Percentiles rank a stretch among this genome's conserved stretches.
Evolutionary conservation across 805 yeast species (phyloP).

Genomic region (Nakazawaea wyomingensis): DNA sequence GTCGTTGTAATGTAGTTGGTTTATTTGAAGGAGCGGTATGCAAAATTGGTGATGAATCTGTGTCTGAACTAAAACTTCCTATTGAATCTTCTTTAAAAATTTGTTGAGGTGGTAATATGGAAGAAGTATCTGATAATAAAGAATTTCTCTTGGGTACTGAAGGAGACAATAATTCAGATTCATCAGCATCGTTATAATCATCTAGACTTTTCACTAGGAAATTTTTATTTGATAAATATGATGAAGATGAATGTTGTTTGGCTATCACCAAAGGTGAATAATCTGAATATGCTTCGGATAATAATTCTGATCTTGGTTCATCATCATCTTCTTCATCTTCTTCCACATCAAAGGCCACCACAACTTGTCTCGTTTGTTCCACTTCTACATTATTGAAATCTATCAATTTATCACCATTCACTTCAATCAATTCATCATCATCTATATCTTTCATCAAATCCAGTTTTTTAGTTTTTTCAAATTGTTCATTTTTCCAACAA

Average conservation of each 20-base stretch:
- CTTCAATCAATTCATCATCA: slow-evolving; percentile 1
- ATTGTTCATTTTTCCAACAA: slow-evolving; percentile 85
- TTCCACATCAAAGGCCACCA: slow-evolving; percentile 24
- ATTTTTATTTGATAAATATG: slow-evolving; percentile 17
- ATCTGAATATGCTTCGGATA: slow-evolving; percentile 34
- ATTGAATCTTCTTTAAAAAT: slow-evolving; percentile 19
- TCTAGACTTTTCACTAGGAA: slow-evolving; percentile 28
- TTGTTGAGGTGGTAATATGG: slow-evolving; percentile 11
- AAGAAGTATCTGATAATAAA: slow-evolving; percentile 1
- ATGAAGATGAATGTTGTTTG: no score
- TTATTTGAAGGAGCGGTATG: neutral
- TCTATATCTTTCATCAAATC: slow-evolving; percentile 1
- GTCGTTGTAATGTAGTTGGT: neutral
- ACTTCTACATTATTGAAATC: slow-evolving; percentile 7
- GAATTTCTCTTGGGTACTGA: slow-evolving; percentile 16
- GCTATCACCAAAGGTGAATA: slow-evolving; percentile 23
- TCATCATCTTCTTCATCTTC: slow-evolving; percentile 31
- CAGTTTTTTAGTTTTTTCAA: slow-evolving; percentile 32
- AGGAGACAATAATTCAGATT: neutral
- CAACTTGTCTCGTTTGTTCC: slow-evolving; percentile 20
- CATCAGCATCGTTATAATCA: slow-evolving; percentile 17
- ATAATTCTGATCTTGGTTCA: slow-evolving; percentile 28
- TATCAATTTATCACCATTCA: slow-evolving; percentile 11
- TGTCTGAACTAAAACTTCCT: slow-evolving; percentile 24
- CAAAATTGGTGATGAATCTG: slow-evolving; percentile 11